Conservation (phyloP, 352 stramenopile species). For the Paralagenidium karlingii region DNA sequence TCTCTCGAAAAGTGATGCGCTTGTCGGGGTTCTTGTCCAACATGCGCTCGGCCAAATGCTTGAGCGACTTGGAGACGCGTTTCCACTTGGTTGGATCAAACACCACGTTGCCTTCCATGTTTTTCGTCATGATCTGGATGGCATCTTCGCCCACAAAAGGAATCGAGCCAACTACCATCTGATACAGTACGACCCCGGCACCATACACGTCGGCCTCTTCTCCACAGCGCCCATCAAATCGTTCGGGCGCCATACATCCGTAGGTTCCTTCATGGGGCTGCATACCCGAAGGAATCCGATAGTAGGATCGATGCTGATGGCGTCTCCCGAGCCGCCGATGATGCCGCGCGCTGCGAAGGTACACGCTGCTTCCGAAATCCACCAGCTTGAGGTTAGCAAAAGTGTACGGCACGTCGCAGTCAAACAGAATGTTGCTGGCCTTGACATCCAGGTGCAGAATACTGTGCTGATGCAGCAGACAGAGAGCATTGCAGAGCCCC, state of each 20-base stretch:
- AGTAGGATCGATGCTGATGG: too few relatives aligned
- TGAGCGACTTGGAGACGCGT: constrained; percentile 17
- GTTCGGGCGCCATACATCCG: constrained; percentile 53
- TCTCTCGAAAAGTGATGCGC: constrained; percentile 36
- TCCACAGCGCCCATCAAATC: constrained; percentile 31
- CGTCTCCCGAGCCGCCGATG: background rate
- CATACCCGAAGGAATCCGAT: too few relatives aligned
- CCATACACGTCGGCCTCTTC: constrained; percentile 49
- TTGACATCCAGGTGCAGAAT: constrained; percentile 58
- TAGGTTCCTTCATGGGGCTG: too few relatives aligned
- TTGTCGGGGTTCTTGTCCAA: constrained; percentile 29
- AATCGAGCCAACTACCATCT: constrained; percentile 38
- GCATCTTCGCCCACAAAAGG: constrained; percentile 25
- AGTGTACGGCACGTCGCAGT: constrained; percentile 13
- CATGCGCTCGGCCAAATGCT: constrained; percentile 23
- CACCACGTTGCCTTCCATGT: constrained; percentile 38
- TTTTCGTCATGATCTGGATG: constrained; percentile 45
- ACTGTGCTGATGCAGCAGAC: constrained; percentile 28
- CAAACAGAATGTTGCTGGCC: constrained; percentile 50
- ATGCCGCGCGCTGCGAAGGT: background rate
- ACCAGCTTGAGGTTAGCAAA: constrained; percentile 52
- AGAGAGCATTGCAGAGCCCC: constrained; percentile 29
- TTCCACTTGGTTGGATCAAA: constrained; percentile 25
- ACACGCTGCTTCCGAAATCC: constrained; percentile 41
- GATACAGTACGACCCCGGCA: constrained; percentile 39